Evolutionary conservation across 1,284 basidiomycete genomes (phyloP).

Genomic region (Takashimella koratensis): DNA sequence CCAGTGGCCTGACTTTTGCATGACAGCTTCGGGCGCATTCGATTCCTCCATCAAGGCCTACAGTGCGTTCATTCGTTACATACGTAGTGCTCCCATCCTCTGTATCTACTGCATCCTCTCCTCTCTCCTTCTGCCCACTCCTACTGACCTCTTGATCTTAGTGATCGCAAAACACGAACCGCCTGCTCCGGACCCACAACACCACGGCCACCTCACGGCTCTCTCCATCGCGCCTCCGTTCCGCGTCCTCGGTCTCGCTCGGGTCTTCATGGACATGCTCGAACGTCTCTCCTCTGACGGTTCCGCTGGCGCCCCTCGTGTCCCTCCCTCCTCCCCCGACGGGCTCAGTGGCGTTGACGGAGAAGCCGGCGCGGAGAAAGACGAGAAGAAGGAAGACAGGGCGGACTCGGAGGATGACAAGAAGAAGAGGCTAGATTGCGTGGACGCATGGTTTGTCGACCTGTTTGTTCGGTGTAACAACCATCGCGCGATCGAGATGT

Average conservation of each 20-base stretch:
- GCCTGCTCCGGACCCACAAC: slow-evolving; percentile 41
- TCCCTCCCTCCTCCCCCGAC: neutral
- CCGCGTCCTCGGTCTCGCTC: slow-evolving; percentile 44
- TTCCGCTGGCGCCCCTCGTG: slow-evolving; percentile 5
- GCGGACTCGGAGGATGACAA: neutral
- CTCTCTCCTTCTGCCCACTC: neutral
- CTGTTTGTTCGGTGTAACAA: slow-evolving; percentile 50
- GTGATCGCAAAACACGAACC: slow-evolving; percentile 50
- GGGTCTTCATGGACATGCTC: slow-evolving; percentile 44
- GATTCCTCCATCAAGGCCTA: slow-evolving; percentile 33
- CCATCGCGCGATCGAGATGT: slow-evolving; percentile 46
- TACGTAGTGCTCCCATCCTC: too few relatives aligned
- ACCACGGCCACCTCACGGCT: slow-evolving; percentile 49
- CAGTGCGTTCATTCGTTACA: too few relatives aligned
- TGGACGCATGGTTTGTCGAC: slow-evolving; percentile 49
- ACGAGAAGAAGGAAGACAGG: neutral
- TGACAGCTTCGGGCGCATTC: slow-evolving; percentile 27
- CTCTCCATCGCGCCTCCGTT: slow-evolving; percentile 44
- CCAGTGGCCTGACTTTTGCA: slow-evolving; percentile 44
- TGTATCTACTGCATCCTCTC: neutral
- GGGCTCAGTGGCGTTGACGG: neutral
- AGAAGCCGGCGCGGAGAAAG: neutral
- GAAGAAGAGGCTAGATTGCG: slow-evolving; percentile 24
- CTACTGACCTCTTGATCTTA: slow-evolving; percentile 12
- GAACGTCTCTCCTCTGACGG: slow-evolving; percentile 35